Percentiles rank a stretch among this genome's conserved stretches.
These are phyloP conservation scores for Prunus padus DNA, from an alignment of 306 rosid genomes.

Conservation along the genomic window DNA sequence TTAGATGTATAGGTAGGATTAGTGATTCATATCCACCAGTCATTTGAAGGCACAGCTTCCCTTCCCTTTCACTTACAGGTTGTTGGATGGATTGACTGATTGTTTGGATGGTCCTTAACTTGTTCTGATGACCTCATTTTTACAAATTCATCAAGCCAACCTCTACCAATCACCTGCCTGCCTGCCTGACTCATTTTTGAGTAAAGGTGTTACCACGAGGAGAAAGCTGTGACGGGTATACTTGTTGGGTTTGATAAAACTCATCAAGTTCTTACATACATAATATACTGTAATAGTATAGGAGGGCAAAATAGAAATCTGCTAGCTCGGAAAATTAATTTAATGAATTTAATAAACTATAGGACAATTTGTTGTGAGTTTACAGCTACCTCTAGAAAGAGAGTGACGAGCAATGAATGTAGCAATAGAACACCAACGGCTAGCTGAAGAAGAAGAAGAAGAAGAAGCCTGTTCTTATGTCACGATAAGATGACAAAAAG, in stretches of 20 bases:
- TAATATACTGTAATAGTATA: neutral
- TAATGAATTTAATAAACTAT: neutral
- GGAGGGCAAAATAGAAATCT: neutral
- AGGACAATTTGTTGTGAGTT: neutral
- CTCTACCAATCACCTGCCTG: no score
- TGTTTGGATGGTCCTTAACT: no score
- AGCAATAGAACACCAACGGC: neutral
- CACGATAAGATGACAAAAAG: neutral
- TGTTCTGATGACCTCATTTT: neutral
- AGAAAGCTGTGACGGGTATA: neutral
- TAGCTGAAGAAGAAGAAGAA: slow-evolving; percentile 15
- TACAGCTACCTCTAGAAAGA: neutral
- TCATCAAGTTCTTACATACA: neutral
- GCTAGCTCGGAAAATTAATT: slow-evolving; percentile 2
- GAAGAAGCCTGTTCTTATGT: slow-evolving; percentile 14
- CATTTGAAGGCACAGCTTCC: no score
- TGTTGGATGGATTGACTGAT: no score
- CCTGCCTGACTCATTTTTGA: no score
- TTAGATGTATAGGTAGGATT: no score
- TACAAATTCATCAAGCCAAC: no score
- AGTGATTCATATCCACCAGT: no score
- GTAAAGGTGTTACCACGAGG: neutral
- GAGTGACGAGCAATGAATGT: slow-evolving; percentile 1
- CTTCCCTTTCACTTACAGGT: no score
- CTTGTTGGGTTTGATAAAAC: neutral